These are phyloP conservation scores for Phycomyces nitens DNA, from an alignment of 192 early-diverging fungal genomes.

Conservation along the genomic window DNA sequence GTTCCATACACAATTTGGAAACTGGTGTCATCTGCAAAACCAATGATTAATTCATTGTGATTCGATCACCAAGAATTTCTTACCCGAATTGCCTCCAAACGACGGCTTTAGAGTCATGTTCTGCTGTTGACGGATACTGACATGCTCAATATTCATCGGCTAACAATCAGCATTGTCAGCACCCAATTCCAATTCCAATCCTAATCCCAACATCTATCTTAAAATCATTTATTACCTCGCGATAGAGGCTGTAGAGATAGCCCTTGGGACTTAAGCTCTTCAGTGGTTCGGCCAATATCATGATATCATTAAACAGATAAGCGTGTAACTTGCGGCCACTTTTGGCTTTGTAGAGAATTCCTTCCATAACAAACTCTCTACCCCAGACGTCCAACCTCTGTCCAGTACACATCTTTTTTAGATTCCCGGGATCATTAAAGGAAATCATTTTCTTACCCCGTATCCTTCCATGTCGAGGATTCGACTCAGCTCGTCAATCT, in stretches of 20 bases:
- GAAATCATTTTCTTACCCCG: constrained; percentile 32
- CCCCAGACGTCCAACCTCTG: constrained; percentile 56
- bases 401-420: too few relatives aligned
- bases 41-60: too few relatives aligned
- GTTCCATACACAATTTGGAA: constrained; percentile 60
- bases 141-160: constrained; percentile 21
- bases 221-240: too few relatives aligned
- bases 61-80: too few relatives aligned
- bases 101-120: constrained; percentile 17
- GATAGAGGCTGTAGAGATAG: constrained; percentile 42
- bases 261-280: constrained; percentile 35
- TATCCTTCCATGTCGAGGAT: constrained; percentile 57
- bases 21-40: constrained; percentile 46
- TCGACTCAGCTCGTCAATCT: constrained; percentile 53
- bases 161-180: too few relatives aligned
- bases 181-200: too few relatives aligned
- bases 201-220: too few relatives aligned
- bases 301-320: constrained; percentile 71
- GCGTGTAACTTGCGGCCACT: constrained; percentile 73
- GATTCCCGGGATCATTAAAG: too few relatives aligned
- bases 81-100: constrained; percentile 20
- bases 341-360: constrained; percentile 68
- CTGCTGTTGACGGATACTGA: constrained; percentile 12
- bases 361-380: constrained; percentile 68
- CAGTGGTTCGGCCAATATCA: constrained; percentile 56